These are phyloP conservation scores for Solanum acaule DNA, from an alignment of 257 asterid genomes.

Conservation along the genomic window DNA sequence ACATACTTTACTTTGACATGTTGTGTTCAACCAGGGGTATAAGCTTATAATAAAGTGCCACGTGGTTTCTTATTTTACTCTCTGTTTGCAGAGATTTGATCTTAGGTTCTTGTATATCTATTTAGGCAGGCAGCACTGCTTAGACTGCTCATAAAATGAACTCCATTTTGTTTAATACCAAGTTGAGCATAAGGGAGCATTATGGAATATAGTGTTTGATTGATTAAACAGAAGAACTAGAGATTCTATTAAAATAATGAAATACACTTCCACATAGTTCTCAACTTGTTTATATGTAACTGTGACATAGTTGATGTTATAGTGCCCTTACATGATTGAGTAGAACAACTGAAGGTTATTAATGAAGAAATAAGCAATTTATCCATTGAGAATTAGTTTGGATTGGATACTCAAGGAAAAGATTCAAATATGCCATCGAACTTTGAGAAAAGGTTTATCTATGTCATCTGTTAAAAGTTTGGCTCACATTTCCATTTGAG, in stretches of 20 bases:
- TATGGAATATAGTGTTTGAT: neutral
- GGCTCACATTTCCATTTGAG: neutral
- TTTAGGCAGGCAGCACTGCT: neutral
- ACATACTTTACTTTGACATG: neutral
- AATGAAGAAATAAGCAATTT: neutral
- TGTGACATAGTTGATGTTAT: neutral
- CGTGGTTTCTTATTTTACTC: neutral
- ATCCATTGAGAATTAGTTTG: neutral
- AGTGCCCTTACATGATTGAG: neutral
- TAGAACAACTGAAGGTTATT: neutral
- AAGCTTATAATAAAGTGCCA: neutral
- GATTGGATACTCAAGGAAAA: neutral
- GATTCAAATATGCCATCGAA: no score
- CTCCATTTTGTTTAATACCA: neutral
- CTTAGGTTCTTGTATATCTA: neutral
- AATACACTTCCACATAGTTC: neutral
- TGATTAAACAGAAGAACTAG: neutral
- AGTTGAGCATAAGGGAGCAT: neutral
- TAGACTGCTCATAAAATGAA: neutral
- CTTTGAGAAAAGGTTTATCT: no score
- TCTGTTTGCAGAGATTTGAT: neutral
- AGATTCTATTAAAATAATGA: neutral
- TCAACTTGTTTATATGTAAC: neutral
- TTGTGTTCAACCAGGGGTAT: neutral
- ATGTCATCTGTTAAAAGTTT: no score